Evolutionary conservation across 345 rosid species (phyloP), one percentile per base, ranked within the genome.

Genomic region (Bruguiera parviflora): DNA sequence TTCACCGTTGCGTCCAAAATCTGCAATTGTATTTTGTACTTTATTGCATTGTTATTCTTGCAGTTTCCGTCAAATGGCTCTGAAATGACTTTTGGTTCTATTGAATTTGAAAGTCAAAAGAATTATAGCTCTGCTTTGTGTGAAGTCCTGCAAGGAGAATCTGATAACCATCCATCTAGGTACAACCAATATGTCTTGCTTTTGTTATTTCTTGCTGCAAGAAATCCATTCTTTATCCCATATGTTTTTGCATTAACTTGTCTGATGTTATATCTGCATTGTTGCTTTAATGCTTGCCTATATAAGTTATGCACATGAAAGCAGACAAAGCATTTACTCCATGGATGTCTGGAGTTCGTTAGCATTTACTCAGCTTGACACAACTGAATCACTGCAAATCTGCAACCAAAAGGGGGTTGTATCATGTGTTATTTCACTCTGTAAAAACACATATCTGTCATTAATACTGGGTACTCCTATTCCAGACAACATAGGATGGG

Each of bases 51-150:
- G 37, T 43, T 60, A 80, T 81, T 66, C 56, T 82, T 88, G 85
- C 92, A 94, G 98, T 91, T 91, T 82, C 92, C 98, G 51, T 87
- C 86, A 66, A 80, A 65, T 79, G 75, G 73, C 74, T 71, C 87
- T 4, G 88, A 87, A 58, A 71, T 83, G 75, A 76, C 85, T 53
- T 70, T 82, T 71, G 89, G 83, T 75, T 78, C 85, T 61, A 71
- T 84, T 63, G 90, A 86, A 71, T 63, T 78, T 71, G 97, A 83
- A 70, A 86, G 84, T 74, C 90, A 80, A 15, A 89, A 82, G 76
- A 88, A 82, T 68, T 81, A 67, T 79, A 76, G 67, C 76, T 71
- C 76, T 70, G 85, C 87, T 60, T 64, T 91, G 69, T 67, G 73
- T 33, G 91, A 94, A 68, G 71, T 77, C 70, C 74, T 89, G 74